Evolutionary conservation across 306 rosid species (phyloP), one percentile per base, ranked within the genome.

Genomic region (Lupinus albus): DNA sequence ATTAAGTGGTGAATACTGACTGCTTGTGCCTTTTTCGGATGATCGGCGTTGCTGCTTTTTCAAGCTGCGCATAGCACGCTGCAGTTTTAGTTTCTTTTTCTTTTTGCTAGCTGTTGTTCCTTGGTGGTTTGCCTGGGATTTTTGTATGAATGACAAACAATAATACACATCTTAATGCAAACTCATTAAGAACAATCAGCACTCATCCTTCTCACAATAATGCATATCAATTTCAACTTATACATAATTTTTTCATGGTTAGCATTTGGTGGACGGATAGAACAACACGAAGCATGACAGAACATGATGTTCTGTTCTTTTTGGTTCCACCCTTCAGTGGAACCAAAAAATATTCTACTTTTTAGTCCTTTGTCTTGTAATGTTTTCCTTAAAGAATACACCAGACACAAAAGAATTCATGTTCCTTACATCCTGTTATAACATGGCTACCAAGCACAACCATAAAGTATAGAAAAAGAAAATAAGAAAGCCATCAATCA

Each of bases 91-190:
- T 77, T 87, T 71, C 86, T 92, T 92, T 79, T 81, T 87, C 88
- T 79, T 92, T 85, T 92, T 92, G 89, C 95, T 89, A 45, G 96
- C 80, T 65, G 73, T 9, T 46, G 98, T 89, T 66, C 98, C 98
- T 84, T 87, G 83, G 71, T 92, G 88, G 71, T 74, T 86, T 55
- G 93, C 98, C 98, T 89, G 73, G 65, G 71, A 78, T 66, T 58
- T 58, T 41, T 42, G 64, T 11, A 35, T 25, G 17, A 52, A 70
- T 16, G 52, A 47, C 30, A 36, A 12, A 25, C 33, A 42, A 61
- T 45, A 41, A 44, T 41, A 12, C 8, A 56, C 61, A 69, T 51
- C 32, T 52, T 55, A 11, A 38, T 18, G 36, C 58, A 51, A 53
- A 52, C 57, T 67, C 61, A 48, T 16, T 32, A 48, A 55, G 38